Evolutionary conservation across 352 stramenopile genomes (phyloP).

Genomic region (Globisporangium nunn): DNA sequence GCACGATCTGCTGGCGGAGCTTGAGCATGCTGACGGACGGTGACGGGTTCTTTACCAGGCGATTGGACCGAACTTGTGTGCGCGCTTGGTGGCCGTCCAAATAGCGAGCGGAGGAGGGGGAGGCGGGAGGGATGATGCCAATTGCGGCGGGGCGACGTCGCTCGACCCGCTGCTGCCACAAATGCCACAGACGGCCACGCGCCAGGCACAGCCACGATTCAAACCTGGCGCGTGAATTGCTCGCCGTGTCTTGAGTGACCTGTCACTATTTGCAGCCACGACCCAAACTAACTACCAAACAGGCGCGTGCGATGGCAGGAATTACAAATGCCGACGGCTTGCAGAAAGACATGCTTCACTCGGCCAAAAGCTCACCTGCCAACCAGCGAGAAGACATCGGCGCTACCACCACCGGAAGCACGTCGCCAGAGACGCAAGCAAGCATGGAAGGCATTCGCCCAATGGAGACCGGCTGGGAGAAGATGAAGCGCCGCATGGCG

Average conservation of each 20-base stretch:
- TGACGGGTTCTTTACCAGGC: not conserved
- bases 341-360: conserved; percentile 2
- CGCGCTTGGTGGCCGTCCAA: conserved; percentile 1
- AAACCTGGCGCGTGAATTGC: not conserved
- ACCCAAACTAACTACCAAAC: too few relatives aligned
- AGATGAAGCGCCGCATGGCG: conserved; percentile 66
- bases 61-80: not conserved
- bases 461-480: conserved; percentile 66
- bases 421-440: not conserved
- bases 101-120: not conserved
- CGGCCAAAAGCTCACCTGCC: not conserved
- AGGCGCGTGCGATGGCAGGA: too few relatives aligned
- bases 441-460: conserved; percentile 31
- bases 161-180: not conserved
- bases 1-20: conserved; percentile 72
- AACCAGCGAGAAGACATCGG: not conserved
- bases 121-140: not conserved
- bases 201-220: not conserved
- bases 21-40: conserved; percentile 46
- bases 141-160: too few relatives aligned
- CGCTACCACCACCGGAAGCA: not conserved
- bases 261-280: too few relatives aligned
- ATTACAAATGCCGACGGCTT: too few relatives aligned
- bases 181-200: not conserved
- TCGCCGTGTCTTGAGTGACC: not conserved